Percentiles rank a stretch among this genome's conserved stretches.
Evolutionary conservation across 192 early-diverging fungal species (phyloP).

Genomic region (Phycomyces blakesleeanus): DNA sequence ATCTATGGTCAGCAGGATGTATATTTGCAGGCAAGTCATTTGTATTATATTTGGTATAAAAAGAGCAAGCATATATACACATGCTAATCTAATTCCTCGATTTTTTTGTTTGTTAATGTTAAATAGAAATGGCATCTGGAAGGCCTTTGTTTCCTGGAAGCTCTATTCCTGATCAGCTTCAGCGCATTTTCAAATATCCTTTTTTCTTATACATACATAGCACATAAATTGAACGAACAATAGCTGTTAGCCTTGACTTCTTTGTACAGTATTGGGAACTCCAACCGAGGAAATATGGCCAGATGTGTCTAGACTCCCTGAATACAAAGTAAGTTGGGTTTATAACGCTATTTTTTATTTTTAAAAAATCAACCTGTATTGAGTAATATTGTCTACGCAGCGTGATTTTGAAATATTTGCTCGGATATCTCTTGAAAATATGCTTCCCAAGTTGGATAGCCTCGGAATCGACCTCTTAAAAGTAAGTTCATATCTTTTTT

Average conservation of each 20-base stretch:
- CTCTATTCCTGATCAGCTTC: constrained; percentile 82
- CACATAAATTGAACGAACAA: too few relatives aligned
- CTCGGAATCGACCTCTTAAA: constrained; percentile 83
- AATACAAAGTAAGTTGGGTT: constrained; percentile 67
- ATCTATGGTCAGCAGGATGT: constrained; percentile 86
- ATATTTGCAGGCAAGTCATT: constrained; percentile 67
- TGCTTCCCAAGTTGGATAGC: constrained; percentile 81
- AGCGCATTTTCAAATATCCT: constrained; percentile 85
- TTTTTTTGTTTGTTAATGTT: not conserved
- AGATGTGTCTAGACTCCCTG: constrained; percentile 77
- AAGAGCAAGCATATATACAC: too few relatives aligned
- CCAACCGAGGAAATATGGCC: constrained; percentile 85
- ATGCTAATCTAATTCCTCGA: too few relatives aligned
- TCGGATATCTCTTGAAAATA: constrained; percentile 63
- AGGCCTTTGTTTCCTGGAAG: constrained; percentile 89
- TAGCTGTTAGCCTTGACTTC: constrained; percentile 19
- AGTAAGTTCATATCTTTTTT: constrained; percentile 30
- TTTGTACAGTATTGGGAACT: constrained; percentile 64
- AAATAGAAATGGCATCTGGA: constrained; percentile 79
- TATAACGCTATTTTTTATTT: not conserved
- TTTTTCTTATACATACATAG: not conserved
- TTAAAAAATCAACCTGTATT: not conserved
- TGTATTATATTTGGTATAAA: too few relatives aligned
- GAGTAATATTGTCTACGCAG: constrained; percentile 23
- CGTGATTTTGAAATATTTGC: constrained; percentile 75